A percentile compares a stretch with the other conserved stretches of the same genome.
These are phyloP conservation scores for Echria macrotheca DNA, from an alignment of 495 filamentous ascomycete species.

Conservation along the genomic window DNA sequence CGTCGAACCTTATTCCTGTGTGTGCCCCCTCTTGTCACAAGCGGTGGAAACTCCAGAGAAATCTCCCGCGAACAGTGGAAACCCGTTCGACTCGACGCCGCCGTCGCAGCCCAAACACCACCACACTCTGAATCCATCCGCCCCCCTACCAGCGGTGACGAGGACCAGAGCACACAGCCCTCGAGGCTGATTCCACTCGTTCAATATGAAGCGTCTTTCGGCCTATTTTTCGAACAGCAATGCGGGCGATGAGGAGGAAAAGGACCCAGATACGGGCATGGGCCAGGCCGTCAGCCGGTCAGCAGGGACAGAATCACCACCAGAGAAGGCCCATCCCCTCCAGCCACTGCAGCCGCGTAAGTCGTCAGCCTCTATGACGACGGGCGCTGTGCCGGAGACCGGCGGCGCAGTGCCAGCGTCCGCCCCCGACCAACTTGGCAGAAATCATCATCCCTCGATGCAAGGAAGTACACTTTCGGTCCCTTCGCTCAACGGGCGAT, in stretches of 20 bases:
- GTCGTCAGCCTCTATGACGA: no score
- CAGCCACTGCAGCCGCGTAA: background rate
- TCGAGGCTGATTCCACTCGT: no score
- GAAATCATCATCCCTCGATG: background rate
- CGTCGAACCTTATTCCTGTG: background rate
- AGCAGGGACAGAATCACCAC: no score
- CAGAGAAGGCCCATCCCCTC: no score
- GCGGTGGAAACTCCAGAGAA: background rate
- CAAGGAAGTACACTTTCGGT: slow-evolving; percentile 14
- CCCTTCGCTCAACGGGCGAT: background rate
- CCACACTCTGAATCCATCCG: background rate
- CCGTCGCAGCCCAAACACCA: background rate
- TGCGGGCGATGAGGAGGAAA: no score
- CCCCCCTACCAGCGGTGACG: background rate
- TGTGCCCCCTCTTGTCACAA: background rate
- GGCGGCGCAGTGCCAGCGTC: background rate
- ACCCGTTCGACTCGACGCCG: background rate
- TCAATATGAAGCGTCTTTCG: no score
- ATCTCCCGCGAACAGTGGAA: background rate
- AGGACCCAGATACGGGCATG: no score
- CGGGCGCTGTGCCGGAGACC: no score
- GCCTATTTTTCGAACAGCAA: no score
- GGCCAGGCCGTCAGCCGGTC: no score
- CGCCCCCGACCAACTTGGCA: background rate
- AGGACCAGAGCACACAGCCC: background rate